A percentile compares a stretch with the other conserved stretches of the same genome.
Evolutionary conservation across 2,329 filamentous ascomycete genomes (phyloP).

Genomic region (Sporothrix variecibatus): DNA sequence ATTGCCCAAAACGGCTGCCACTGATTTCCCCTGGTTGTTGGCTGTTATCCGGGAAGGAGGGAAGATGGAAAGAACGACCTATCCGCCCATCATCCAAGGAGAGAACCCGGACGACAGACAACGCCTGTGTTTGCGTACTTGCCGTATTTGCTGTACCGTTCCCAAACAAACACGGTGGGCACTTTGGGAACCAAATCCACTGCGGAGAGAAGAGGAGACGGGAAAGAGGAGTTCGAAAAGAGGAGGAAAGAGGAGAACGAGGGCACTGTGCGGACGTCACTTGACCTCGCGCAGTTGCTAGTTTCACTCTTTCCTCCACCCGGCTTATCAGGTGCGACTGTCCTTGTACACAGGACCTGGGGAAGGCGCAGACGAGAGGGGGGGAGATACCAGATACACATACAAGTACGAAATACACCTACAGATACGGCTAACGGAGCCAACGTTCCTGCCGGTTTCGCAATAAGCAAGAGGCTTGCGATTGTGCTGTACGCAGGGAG

Average conservation of each 20-base stretch:
- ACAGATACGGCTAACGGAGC: background rate
- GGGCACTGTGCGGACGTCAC: constrained; percentile 14
- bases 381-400: background rate
- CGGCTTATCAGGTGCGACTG: constrained; percentile 5
- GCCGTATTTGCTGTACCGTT: constrained; percentile 18
- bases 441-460: constrained; percentile 1
- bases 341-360: background rate
- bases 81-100: too few relatives aligned
- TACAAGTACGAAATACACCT: background rate
- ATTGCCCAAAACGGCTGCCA: constrained; percentile 4
- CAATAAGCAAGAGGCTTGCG: background rate
- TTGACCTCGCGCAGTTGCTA: constrained; percentile 16
- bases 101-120: background rate
- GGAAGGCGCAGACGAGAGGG: background rate
- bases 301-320: constrained; percentile 11
- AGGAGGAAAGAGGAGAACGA: background rate
- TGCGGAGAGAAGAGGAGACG: constrained; percentile 18
- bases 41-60: background rate
- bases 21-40: background rate
- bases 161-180: constrained; percentile 10
- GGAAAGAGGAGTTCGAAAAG: background rate
- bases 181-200: background rate
- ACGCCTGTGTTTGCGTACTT: constrained; percentile 4
- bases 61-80: background rate
- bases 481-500: background rate